These are phyloP conservation scores for Quercus parvula DNA, from an alignment of 306 rosid genomes.

Conservation along the genomic window DNA sequence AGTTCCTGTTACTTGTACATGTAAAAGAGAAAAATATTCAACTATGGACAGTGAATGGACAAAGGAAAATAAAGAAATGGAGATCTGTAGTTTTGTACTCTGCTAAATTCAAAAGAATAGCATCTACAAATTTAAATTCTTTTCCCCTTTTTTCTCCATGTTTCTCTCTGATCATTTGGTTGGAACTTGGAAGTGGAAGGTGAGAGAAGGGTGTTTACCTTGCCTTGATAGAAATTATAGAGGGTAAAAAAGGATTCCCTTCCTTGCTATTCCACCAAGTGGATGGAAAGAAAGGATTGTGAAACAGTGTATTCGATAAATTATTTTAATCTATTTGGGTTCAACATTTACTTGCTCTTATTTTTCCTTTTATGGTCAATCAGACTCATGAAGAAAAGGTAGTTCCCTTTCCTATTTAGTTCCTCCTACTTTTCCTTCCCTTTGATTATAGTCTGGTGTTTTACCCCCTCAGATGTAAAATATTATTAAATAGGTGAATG, in stretches of 20 bases:
- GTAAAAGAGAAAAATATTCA: neutral
- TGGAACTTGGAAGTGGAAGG: neutral
- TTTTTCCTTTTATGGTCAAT: neutral
- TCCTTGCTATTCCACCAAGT: neutral
- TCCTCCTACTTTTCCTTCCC: neutral
- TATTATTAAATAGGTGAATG: neutral
- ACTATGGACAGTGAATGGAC: neutral
- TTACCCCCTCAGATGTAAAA: neutral
- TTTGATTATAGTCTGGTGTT: neutral
- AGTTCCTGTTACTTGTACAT: neutral
- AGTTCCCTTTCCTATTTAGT: neutral
- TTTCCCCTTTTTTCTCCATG: no score
- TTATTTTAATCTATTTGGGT: neutral
- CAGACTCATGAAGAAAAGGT: neutral
- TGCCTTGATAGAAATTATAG: neutral
- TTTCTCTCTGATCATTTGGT: neutral
- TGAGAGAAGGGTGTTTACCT: neutral
- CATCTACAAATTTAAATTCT: no score
- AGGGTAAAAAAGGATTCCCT: neutral
- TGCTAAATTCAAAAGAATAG: no score
- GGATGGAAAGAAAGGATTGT: neutral
- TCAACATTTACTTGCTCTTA: neutral
- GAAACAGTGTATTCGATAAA: neutral
- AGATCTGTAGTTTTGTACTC: no score
- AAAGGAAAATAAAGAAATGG: no score